A percentile compares a stretch with the other conserved stretches of the same genome.
phyloP scores from a whole-genome alignment of 2,329 filamentous ascomycete genomes.

The Penicillium sp. region DNA sequence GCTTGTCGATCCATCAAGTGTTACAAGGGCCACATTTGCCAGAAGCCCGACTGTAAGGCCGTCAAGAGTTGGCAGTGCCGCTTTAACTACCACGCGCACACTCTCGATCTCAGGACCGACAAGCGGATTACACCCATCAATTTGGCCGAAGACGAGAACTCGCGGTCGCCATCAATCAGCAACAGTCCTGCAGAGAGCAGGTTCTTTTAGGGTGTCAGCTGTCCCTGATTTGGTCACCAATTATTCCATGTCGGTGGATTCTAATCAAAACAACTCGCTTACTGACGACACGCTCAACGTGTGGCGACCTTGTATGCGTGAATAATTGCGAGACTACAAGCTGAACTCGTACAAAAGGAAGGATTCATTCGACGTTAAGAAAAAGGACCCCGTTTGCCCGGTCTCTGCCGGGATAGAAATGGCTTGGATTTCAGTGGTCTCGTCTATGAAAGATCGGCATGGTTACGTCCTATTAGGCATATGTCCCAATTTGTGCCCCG shows the following conservation, averaged over 20 bases:
- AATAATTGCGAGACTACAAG: constrained; percentile 2
- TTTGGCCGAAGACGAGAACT: constrained; percentile 23
- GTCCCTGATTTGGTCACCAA: constrained; percentile 1
- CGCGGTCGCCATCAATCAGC: constrained; percentile 14
- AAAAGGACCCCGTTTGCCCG: not conserved
- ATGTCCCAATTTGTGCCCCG: not conserved
- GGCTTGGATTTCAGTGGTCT: not conserved
- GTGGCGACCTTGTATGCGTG: constrained; percentile 12
- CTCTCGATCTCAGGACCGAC: constrained; percentile 22
- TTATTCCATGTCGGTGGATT: not conserved
- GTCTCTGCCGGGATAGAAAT: constrained; percentile 3
- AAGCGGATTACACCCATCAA: constrained; percentile 27
- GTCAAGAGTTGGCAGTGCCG: constrained; percentile 31
- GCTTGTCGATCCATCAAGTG: constrained; percentile 47
- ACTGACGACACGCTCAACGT: constrained; percentile 3
- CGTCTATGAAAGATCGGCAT: not conserved
- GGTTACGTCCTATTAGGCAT: not conserved
- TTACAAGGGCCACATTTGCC: constrained; percentile 46
- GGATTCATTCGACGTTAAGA: not conserved
- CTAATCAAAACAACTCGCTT: constrained; percentile 3
- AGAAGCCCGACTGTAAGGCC: constrained; percentile 33
- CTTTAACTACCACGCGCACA: constrained; percentile 29
- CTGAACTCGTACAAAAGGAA: not conserved
- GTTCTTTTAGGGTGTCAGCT: constrained; percentile 1
- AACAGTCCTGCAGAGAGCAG: constrained; percentile 12